Evolutionary conservation across 1,284 basidiomycete genomes (phyloP).

Genomic region (Xanthoconium separans): DNA sequence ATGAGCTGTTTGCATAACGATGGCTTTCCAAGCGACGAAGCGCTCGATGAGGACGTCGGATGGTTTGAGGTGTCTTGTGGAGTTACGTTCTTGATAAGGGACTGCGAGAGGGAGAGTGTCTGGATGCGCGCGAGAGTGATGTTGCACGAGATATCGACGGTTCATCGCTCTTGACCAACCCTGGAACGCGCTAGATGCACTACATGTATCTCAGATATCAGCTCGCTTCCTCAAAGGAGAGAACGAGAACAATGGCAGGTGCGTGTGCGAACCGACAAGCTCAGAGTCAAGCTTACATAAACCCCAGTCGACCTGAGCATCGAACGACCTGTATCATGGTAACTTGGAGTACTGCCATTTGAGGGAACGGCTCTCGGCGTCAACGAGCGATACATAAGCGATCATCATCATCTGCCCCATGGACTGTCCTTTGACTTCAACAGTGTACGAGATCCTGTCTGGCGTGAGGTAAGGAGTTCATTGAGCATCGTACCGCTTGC

Average conservation of each 20-base stretch:
- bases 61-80: constrained; percentile 88
- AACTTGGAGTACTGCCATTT: too few species aligned
- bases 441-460: neutral
- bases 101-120: constrained; percentile 71
- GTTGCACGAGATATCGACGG: constrained; percentile 65
- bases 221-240: too few species aligned
- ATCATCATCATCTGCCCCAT: neutral
- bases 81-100: constrained; percentile 86
- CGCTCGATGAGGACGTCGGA: constrained; percentile 98
- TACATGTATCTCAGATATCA: too few species aligned
- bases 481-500: neutral
- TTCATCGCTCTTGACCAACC: constrained; percentile 23
- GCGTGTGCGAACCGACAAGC: too few species aligned
- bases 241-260: too few species aligned
- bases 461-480: neutral
- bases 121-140: constrained; percentile 64
- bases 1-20: constrained; percentile 96
- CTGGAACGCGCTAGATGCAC: too few species aligned
- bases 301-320: too few species aligned
- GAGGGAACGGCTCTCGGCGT: too few species aligned
- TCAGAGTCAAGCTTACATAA: too few species aligned
- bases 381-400: neutral
- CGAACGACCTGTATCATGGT: too few species aligned
- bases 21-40: constrained; percentile 90
- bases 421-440: neutral